Base-by-base conservation (phyloP, 495 filamentous ascomycete genomes). In the Penicillium taxi region DNA sequence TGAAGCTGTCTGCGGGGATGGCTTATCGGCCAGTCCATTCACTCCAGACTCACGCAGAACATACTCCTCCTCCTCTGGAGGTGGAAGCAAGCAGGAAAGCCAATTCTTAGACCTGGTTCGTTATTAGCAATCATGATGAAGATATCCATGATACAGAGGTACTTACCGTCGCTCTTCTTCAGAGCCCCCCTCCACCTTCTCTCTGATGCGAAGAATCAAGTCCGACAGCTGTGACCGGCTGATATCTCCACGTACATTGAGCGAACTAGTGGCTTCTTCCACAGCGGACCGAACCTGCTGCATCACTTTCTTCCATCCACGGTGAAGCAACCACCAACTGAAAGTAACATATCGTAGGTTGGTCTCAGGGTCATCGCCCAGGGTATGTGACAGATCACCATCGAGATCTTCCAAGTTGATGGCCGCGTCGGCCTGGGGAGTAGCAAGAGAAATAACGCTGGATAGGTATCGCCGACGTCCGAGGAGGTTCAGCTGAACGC, bases 261-360 rank as follows among this genome's bases (percentile, higher is more conserved):
- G 64, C 34, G 79, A 65, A 1, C 86, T 85, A 56, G 95, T 96
- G 17, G 86, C 80, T 36, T 94, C 81, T 45, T 79, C 80, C 14
- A 96, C 91, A 1, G 86, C 84, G 2, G 59, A 55, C 47, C 83
- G 79, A 25, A 99, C 86, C 37, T 79, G 80, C 37, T 75, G 66
- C 77, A 83, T 81, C 37, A 96, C 63, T 29, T 81, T 71, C 41
- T 78, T 80, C 81, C 86, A 95, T 38, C 91, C 91, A 24, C 80
- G 77, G 63, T 96, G 86, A 26, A 99, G 71, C 15, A 99, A 66
- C 91, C 91, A 96, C 93, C 93, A 99, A 53, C 84, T 90, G 59
- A 96, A 94, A 34, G 86, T 87, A 23, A 99, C 73, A 55, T 96
- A 99, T 45, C 82, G 81, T 41, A 86, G 71, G 60, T 98, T 96